phyloP scores from a whole-genome alignment of 768 basidiomycete genomes.

The Goffeauzyma gilvescens region DNA sequence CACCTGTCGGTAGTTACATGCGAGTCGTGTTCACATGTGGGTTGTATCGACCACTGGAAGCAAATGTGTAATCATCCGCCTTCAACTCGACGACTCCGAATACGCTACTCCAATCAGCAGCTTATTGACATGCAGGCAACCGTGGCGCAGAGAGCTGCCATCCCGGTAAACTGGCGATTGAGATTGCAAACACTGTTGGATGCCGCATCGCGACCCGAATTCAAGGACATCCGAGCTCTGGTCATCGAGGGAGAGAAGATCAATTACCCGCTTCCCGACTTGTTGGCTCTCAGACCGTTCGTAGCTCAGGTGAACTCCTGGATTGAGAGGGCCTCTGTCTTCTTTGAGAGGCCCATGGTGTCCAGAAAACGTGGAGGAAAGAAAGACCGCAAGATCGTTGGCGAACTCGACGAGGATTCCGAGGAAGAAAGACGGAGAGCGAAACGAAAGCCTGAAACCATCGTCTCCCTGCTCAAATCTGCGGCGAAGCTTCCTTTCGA shows the following conservation, averaged over 20 bases:
- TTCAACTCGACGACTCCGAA: constrained; percentile 47
- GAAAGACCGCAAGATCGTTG: constrained; percentile 14
- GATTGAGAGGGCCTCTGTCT: too few relatives aligned
- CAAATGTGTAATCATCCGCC: constrained; percentile 51
- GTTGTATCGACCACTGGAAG: constrained; percentile 68
- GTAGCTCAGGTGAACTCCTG: constrained; percentile 66
- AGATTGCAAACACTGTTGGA: constrained; percentile 50
- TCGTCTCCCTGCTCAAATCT: constrained; percentile 50
- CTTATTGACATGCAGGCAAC: constrained; percentile 48
- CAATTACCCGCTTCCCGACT: constrained; percentile 51
- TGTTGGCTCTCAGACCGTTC: constrained; percentile 53
- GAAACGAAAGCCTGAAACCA: constrained; percentile 51
- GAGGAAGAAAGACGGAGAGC: constrained; percentile 38
- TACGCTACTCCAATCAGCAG: constrained; percentile 63
- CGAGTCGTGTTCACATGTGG: constrained; percentile 51
- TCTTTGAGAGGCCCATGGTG: constrained; percentile 30
- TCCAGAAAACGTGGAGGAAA: constrained; percentile 19
- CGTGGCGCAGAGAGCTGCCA: constrained; percentile 50
- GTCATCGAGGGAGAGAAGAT: constrained; percentile 78
- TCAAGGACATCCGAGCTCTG: constrained; percentile 62
- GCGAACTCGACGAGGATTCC: constrained; percentile 13
- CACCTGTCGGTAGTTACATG: constrained; percentile 86
- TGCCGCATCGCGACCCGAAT: constrained; percentile 51
- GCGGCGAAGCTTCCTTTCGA: constrained; percentile 70
- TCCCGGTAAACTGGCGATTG: constrained; percentile 55